Percentiles rank a stretch among this genome's conserved stretches.
These are phyloP conservation scores for Flaveria linearis DNA, from an alignment of 129 eudicot species.

Conservation along the genomic window DNA sequence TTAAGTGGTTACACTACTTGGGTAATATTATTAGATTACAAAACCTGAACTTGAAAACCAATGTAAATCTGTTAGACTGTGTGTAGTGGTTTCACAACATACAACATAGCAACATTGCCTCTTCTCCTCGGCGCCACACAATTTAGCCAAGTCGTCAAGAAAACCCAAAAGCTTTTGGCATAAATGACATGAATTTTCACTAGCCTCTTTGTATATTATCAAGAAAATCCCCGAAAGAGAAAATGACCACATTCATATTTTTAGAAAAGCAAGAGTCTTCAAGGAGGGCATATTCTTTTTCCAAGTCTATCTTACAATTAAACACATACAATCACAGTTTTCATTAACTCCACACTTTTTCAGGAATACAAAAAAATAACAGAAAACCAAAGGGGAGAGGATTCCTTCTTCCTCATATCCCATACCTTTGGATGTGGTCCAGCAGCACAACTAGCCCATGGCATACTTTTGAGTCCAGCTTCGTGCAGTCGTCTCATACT, in stretches of 20 bases:
- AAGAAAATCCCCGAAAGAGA: background rate
- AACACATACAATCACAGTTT: conserved; percentile 25
- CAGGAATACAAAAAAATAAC: background rate
- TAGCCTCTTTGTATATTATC: too few relatives aligned
- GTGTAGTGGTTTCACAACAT: too few relatives aligned
- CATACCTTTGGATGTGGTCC: conserved; percentile 19
- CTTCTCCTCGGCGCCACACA: too few relatives aligned
- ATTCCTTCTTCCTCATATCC: conserved; percentile 30
- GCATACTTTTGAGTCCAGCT: conserved; percentile 79
- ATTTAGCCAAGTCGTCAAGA: too few relatives aligned
- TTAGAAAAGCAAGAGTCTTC: conserved; percentile 10
- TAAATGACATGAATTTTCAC: too few relatives aligned
- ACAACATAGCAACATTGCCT: too few relatives aligned
- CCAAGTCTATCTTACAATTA: conserved; percentile 40
- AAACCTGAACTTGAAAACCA: too few relatives aligned
- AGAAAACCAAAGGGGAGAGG: conserved; percentile 30
- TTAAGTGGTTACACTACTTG: too few relatives aligned
- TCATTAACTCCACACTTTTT: conserved; percentile 30
- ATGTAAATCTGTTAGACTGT: too few relatives aligned
- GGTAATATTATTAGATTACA: too few relatives aligned
- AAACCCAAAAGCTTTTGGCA: too few relatives aligned
- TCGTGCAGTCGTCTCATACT: conserved; percentile 69
- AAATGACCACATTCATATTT: conserved; percentile 12
- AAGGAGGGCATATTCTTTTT: conserved; percentile 23
- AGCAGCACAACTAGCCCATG: conserved; percentile 47